Evolutionary conservation across 2,329 filamentous ascomycete genomes (phyloP), one percentile per base, ranked within the genome.

Genomic region (Epichloe coenophiala): DNA sequence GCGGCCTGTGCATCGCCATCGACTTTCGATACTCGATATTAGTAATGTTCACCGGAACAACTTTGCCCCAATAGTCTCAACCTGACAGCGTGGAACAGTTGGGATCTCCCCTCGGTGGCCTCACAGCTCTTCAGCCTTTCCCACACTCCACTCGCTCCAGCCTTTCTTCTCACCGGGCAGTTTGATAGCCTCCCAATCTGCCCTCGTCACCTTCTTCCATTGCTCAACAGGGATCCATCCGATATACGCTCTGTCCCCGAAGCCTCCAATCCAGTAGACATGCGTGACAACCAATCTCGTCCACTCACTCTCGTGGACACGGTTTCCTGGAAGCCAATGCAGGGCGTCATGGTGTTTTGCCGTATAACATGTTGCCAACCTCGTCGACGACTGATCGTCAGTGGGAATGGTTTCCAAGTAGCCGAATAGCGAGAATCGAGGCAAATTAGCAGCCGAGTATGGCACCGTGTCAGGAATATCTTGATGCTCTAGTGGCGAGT

Each of bases 191-290:
- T 83, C 73, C 71, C 88, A 86, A 63, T 93, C 86, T 56, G 79
- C 68, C 55, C 72, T 71, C 0, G 81, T 85, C 37, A 96, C 83
- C 41, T 74, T 80, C 58, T 73, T 77, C 86, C 88, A 96, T 65
- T 88, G 81, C 15, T 88, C 83, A 27, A 82, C 66, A 33, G 88
- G 84, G 56, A 97, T 86, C 90, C 91, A 97, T 44, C 90, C 90
- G 66, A 97, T 97, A 64, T 88, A 91, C n/a, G 90, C 88, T 45
- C 89, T 73, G 66, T 96, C 88, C 1, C 93, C 93, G 66, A 97
- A 98, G 0, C 93, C 93, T 8, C 93, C 93, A 55, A 98, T 80
- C 88, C 89, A 97, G 71, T 95, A 96, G 1, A 95, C 76, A 57
- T 89, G 78, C 54, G 84, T 81, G 1, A 97, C 91, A 8, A 95